These are phyloP conservation scores for Meripilus lineatus DNA, from an alignment of 1,284 basidiomycete genomes.

Conservation along the genomic window DNA sequence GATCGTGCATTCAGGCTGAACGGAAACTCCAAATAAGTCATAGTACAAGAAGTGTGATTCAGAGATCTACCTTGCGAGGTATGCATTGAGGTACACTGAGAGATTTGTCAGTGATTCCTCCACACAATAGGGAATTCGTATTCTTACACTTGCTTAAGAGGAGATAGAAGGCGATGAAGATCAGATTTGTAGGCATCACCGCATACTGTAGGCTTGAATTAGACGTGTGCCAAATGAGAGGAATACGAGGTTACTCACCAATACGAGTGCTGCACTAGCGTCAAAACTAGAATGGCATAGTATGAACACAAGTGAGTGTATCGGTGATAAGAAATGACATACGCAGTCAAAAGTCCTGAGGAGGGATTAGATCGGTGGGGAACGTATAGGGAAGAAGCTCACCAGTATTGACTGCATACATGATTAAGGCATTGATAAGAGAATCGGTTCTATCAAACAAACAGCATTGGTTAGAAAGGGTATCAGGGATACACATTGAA, in stretches of 20 bases:
- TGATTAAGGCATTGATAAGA: constrained; percentile 29
- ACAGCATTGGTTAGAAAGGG: not conserved
- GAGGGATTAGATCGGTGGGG: too few relatives aligned
- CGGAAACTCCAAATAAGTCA: not conserved
- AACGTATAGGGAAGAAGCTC: too few relatives aligned
- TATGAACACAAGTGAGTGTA: constrained; percentile 1
- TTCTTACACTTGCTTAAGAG: constrained; percentile 45
- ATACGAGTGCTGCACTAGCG: constrained; percentile 38
- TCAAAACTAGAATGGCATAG: constrained; percentile 32
- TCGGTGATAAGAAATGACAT: constrained; percentile 27
- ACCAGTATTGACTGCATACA: constrained; percentile 36
- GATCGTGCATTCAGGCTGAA: constrained; percentile 40
- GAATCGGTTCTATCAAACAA: constrained; percentile 29
- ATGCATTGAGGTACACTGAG: constrained; percentile 48
- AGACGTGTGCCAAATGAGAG: not conserved
- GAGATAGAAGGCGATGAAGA: constrained; percentile 49
- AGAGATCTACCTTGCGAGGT: constrained; percentile 35
- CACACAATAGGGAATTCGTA: too few relatives aligned
- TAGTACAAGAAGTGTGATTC: not conserved
- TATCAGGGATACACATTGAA: not conserved
- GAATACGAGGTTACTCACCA: constrained; percentile 16
- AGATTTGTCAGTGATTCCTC: not conserved
- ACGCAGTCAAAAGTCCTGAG: constrained; percentile 43
- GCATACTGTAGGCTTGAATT: constrained; percentile 27
- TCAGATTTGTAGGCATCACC: constrained; percentile 44